Evolutionary conservation across 2,329 filamentous ascomycete genomes (phyloP).

Genomic region (Botrytis fabae): DNA sequence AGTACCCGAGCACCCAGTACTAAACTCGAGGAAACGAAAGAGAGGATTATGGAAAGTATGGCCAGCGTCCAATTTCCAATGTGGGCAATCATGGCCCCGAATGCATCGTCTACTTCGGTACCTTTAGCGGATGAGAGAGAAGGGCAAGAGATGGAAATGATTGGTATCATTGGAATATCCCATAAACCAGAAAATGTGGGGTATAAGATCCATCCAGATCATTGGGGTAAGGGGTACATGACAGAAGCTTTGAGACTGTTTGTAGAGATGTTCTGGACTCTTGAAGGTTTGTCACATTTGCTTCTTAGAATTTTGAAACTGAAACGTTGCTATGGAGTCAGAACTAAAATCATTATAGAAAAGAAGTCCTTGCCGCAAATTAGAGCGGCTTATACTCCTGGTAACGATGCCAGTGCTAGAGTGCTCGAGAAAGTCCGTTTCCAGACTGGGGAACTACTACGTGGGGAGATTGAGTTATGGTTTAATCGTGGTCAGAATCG

Average conservation of each 20-base stretch:
- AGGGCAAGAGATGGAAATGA: neutral
- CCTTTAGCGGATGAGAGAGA: neutral
- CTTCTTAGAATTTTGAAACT: neutral
- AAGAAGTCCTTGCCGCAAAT: neutral
- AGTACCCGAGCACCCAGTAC: neutral
- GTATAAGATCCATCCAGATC: slow-evolving; percentile 28
- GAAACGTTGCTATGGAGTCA: neutral
- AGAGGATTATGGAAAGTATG: neutral
- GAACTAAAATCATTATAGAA: neutral
- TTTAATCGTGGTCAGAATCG: neutral
- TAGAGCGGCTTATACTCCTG: slow-evolving; percentile 24
- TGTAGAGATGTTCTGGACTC: slow-evolving; percentile 17
- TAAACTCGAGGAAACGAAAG: slow-evolving; percentile 1
- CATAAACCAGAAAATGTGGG: slow-evolving; percentile 25
- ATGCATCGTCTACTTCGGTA: neutral
- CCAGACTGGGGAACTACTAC: slow-evolving; percentile 23
- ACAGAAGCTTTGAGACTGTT: slow-evolving; percentile 27
- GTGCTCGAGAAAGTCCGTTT: slow-evolving; percentile 32
- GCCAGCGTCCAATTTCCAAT: neutral
- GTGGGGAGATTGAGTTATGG: slow-evolving; percentile 17
- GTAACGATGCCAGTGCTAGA: slow-evolving; percentile 30
- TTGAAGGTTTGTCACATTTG: slow-evolving; percentile 8
- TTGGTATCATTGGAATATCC: slow-evolving; percentile 14
- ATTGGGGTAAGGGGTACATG: slow-evolving; percentile 30
- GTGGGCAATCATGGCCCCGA: slow-evolving; percentile 5